Evolutionary conservation across 805 yeast species (phyloP), one percentile per base, ranked within the genome.

Genomic region (Ogataea pilisensis): DNA sequence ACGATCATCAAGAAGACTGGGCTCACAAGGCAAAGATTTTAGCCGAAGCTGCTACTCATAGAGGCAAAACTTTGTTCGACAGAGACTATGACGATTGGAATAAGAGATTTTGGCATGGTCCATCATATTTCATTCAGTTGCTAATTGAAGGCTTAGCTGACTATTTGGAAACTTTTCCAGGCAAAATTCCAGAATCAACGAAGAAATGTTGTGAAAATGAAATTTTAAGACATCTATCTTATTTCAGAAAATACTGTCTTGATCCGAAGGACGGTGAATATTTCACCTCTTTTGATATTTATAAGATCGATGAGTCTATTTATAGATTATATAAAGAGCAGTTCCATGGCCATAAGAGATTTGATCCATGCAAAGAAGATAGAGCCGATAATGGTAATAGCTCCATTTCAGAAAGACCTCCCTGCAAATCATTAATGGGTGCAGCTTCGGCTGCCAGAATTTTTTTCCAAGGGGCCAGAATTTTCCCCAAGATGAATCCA

Each of bases 61-160:
- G 78, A 42, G 67, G 73, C 45, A 70, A 69, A 12, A 72, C 78
- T 29, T 67, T 82, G 44, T 82, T 75, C 48, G 83, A 81, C 60
- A 70, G 86, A 49, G 88, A 81, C 54, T 76, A 77, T 45, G 61
- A 44, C 33, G 73, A 70, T 37, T 61, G 66, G 52, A 71, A 68
- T 18, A 69, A 70, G 48, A 64, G 87, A 39, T 80, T 71, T 62
- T 81, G 84, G 81, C 70, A 82, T 49, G 86, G 81, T 53, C 66
- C 78, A n/a, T 72, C 83, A 0, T 78, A 75, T 58, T 81, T 80
- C 58, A 71, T 76, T 41, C 88, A 81, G 57, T 67, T 82, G 45
- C 62, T 81, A 34, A 69, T 79, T 29, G 87, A 80, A 57, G 88
- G 88, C 0, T 63, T 80, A 39, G 83, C 85, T 2, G 87, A 82